These are phyloP conservation scores for Mediolabrus comicus DNA, from an alignment of 108 stramenopile species.

Conservation along the genomic window DNA sequence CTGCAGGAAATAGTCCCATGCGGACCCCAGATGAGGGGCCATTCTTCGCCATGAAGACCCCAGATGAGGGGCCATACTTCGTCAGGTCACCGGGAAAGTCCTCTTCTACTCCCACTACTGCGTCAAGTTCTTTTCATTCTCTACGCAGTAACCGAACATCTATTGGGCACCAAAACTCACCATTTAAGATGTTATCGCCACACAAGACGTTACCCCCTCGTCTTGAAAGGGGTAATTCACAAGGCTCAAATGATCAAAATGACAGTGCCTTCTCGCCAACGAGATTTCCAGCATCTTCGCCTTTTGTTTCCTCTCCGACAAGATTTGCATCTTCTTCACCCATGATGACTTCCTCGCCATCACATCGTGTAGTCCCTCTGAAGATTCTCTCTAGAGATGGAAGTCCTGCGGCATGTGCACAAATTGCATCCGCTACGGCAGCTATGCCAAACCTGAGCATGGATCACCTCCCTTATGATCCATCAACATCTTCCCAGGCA, in stretches of 20 bases:
- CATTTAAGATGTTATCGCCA: neutral
- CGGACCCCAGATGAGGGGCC: neutral
- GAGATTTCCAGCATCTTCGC: neutral
- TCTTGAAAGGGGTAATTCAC: neutral
- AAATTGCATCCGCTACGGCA: neutral
- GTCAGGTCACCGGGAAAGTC: neutral
- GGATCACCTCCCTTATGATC: neutral
- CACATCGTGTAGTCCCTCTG: constrained; percentile 19
- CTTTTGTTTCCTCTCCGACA: neutral
- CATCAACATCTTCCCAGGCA: neutral
- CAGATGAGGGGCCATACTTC: neutral
- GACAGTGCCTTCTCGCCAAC: neutral
- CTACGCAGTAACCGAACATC: neutral
- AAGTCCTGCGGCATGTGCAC: constrained; percentile 5
- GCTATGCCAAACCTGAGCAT: neutral
- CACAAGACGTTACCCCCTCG: constrained; percentile 7
- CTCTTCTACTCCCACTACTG: neutral
- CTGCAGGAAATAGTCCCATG: neutral
- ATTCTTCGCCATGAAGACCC: neutral
- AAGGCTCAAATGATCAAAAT: neutral
- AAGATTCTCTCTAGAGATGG: constrained; percentile 38
- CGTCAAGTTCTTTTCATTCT: neutral
- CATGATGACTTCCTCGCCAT: constrained; percentile 3
- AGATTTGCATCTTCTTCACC: constrained; percentile 9
- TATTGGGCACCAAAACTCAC: constrained; percentile 1